These are phyloP conservation scores for Suillus placidus DNA, from an alignment of 768 basidiomycete species.

Conservation along the genomic window DNA sequence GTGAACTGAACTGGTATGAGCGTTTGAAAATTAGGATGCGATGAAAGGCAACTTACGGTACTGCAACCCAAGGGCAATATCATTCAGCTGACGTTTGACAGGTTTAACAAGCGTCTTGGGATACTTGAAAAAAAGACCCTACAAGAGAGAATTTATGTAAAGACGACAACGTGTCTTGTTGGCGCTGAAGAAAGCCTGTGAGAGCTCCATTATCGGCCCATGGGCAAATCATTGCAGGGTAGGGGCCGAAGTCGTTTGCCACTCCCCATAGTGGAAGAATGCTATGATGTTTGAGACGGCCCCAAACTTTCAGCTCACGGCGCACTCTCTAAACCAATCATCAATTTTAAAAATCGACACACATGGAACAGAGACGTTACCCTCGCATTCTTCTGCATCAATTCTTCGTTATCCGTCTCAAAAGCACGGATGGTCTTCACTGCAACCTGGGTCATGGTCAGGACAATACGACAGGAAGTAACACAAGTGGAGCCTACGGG, in stretches of 20 bases:
- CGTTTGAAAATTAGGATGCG: not conserved
- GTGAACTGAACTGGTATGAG: not conserved
- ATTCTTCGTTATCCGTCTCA: not conserved
- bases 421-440: not conserved
- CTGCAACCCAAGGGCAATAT: not conserved
- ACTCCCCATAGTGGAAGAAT: not conserved
- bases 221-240: not conserved
- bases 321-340: not conserved
- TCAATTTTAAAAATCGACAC: not conserved
- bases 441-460: not conserved
- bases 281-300: not conserved
- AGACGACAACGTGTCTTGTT: not conserved
- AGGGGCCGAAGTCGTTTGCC: not conserved
- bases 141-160: not conserved
- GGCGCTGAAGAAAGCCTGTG: not conserved
- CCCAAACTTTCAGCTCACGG: not conserved
- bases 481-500: not conserved
- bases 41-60: not conserved
- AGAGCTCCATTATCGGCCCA: not conserved
- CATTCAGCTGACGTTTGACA: not conserved
- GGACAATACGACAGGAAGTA: not conserved
- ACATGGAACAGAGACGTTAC: not conserved
- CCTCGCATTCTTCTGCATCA: not conserved
- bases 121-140: not conserved
- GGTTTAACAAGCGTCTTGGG: too few species aligned